A percentile compares a stretch with the other conserved stretches of the same genome.
Evolutionary conservation across 805 yeast species (phyloP).

Genomic region (Ogataea methanolica): DNA sequence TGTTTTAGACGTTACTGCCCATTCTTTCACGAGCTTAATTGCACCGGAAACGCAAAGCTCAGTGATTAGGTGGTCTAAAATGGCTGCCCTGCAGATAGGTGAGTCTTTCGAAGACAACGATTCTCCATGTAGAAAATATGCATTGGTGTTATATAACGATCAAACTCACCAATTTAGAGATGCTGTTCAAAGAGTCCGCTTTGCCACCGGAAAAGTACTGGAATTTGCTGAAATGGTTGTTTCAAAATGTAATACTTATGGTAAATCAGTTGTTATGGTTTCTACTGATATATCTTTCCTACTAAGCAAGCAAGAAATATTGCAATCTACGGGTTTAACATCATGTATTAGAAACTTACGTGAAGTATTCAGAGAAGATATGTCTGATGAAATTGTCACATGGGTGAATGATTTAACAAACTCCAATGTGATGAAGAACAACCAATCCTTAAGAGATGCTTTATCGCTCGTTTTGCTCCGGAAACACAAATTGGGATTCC

Average conservation of each 20-base stretch:
- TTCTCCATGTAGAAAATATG: conserved; percentile 40
- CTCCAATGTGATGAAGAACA: conserved; percentile 48
- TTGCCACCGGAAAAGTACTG: conserved; percentile 57
- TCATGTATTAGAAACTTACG: conserved; percentile 62
- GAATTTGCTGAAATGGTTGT: conserved; percentile 75
- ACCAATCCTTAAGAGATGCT: conserved; percentile 40
- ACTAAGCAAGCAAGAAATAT: conserved; percentile 46
- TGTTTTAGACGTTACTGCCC: conserved; percentile 55
- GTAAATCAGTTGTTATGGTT: conserved; percentile 65
- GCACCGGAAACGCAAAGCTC: conserved; percentile 21
- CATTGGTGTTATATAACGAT: conserved; percentile 69
- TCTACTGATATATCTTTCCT: conserved; percentile 48
- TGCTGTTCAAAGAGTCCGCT: conserved; percentile 59
- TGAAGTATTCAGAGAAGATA: conserved; percentile 74
- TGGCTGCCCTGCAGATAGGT: conserved; percentile 23
- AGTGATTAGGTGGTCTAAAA: conserved; percentile 22
- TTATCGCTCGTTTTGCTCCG: conserved; percentile 55
- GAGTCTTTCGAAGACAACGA: conserved; percentile 43
- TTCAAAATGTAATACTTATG: conserved; percentile 53
- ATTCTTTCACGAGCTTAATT: conserved; percentile 36
- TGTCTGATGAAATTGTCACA: conserved; percentile 65
- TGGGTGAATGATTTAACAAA: conserved; percentile 61
- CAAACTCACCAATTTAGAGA: conserved; percentile 72
- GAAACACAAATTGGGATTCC: conserved; percentile 56
- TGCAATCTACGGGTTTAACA: conserved; percentile 61